Base-by-base conservation (phyloP, 2,329 filamentous ascomycete species). In the Neofusicoccum cordaticola region DNA sequence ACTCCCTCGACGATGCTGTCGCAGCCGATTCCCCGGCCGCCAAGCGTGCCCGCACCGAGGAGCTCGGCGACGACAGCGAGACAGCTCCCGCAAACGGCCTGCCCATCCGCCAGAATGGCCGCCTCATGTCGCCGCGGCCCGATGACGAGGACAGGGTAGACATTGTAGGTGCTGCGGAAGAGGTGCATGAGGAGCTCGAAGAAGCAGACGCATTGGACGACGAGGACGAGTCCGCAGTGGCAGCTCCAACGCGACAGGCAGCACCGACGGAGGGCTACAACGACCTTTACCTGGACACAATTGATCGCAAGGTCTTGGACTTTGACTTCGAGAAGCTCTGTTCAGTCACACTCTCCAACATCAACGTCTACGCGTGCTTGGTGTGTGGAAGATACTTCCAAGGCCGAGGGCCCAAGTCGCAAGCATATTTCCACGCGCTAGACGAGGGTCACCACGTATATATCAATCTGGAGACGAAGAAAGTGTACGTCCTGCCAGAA, bases 321-420 rank as follows among this genome's bases (percentile, higher is more conserved):
- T 98, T 98, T 75, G 95, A 99, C 79, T 99, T 99, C 76, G 95
- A 99, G 77, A 99, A 99, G 83, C 87, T 97, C 12, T 99, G 95
- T 80, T 98, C 94, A 27, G 85, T 99, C 69, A 96, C 92, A 39
- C 85, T 99, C 7, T 97, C 93, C 56, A 98, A 98, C 76, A 97
- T 98, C 81, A 99, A 99, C 75, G 93, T 99, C 50, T 99, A 99
- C 77, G 95, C 95, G 9, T 99, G 95, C 73, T 86, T 99, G 11
- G 91, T 98, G 1, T 99, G 95, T 77, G 95, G 95, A n/a, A 94
- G 92, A 77, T 99, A 99, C 82, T 99, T 90, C 77, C 93, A 97
- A 78, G 95, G 95, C 62, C 87, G 95, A 71, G 95, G 95, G 0
- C 90, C 91, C 15, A 96, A 95, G 75, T 97, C 94, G 61, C 91